A percentile compares a stretch with the other conserved stretches of the same genome.
These are phyloP conservation scores for Cornus kousa DNA, from an alignment of 148 eudicot genomes.

Conservation along the genomic window DNA sequence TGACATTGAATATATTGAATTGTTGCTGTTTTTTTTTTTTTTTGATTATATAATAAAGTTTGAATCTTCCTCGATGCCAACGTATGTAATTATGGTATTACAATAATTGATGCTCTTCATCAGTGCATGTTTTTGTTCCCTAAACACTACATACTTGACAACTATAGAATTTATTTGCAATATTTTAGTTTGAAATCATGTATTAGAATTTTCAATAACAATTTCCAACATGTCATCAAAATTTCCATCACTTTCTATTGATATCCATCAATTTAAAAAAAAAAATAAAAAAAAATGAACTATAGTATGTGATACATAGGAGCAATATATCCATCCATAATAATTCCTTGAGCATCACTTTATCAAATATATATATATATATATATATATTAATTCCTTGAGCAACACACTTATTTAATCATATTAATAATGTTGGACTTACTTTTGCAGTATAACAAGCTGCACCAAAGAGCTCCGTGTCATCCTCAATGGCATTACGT, in stretches of 20 bases:
- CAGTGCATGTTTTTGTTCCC: not conserved
- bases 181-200: not conserved
- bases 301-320: not conserved
- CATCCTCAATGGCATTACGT: constrained; percentile 60
- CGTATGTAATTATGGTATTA: too few species aligned
- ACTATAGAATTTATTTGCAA: not conserved
- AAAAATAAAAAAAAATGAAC: not conserved
- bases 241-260: not conserved
- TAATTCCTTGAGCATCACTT: not conserved
- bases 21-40: not conserved
- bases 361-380: too few species aligned
- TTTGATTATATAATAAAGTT: not conserved
- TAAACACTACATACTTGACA: not conserved
- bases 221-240: not conserved
- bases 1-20: too few species aligned
- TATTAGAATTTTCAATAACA: not conserved
- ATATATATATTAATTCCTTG: not conserved
- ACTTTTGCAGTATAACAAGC: constrained; percentile 96
- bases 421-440: constrained; percentile 15
- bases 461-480: constrained; percentile 66
- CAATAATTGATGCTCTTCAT: not conserved
- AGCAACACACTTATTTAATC: not conserved
- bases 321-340: not conserved
- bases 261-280: too few species aligned
- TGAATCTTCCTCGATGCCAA: not conserved